Conservation (phyloP, 2,329 filamentous ascomycete genomes). For the Lachnellula subtilissima region DNA sequence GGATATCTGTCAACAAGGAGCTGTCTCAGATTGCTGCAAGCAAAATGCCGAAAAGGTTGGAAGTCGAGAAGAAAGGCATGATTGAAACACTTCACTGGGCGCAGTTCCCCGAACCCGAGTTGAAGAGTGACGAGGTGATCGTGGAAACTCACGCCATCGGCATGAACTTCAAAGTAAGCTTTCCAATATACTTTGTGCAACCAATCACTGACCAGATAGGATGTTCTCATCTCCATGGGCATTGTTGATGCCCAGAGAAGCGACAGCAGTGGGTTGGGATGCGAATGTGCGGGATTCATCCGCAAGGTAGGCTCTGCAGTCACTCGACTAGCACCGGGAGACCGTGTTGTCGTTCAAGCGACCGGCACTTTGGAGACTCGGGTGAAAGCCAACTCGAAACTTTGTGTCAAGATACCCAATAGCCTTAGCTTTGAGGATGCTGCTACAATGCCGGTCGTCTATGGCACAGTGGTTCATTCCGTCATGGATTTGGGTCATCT, state of each 20-base stretch:
- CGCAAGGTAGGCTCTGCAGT: constrained; percentile 21
- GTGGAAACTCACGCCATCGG: constrained; percentile 6
- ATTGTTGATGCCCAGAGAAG: constrained; percentile 7
- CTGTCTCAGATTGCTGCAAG: not conserved
- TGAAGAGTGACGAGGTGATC: constrained; percentile 7
- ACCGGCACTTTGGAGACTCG: not conserved
- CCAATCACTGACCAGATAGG: constrained; percentile 9
- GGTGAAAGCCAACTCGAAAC: constrained; percentile 1
- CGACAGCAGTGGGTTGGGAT: constrained; percentile 16
- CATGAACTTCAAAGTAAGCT: constrained; percentile 14
- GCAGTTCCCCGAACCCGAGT: not conserved
- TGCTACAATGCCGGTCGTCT: constrained; percentile 15
- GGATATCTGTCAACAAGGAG: constrained; percentile 12
- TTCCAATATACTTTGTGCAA: not conserved
- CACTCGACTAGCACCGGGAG: constrained; percentile 19
- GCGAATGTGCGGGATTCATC: constrained; percentile 25
- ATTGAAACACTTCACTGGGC: constrained; percentile 16
- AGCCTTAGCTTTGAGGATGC: constrained; percentile 16
- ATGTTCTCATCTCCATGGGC: constrained; percentile 21
- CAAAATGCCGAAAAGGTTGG: constrained; percentile 6
- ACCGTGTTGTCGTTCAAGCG: constrained; percentile 17
- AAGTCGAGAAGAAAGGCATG: constrained; percentile 11
- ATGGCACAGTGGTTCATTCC: constrained; percentile 15
- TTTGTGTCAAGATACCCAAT: constrained; percentile 20
- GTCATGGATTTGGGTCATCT: constrained; percentile 14